These are phyloP conservation scores for Trichophyton simii DNA, from an alignment of 2,329 filamentous ascomycete genomes.

Conservation along the genomic window DNA sequence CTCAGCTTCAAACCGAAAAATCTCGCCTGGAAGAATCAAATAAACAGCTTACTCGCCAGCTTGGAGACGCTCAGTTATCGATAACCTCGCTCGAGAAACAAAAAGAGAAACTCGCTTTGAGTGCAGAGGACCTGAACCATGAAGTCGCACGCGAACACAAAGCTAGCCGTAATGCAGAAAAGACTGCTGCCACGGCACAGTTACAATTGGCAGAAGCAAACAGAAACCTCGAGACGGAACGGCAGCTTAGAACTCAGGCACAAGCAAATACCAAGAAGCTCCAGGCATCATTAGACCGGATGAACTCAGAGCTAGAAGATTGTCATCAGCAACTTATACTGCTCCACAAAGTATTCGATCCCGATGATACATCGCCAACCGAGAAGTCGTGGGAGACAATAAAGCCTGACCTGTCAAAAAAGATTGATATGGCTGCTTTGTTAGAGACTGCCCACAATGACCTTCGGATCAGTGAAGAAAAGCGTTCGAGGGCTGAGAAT, in stretches of 20 bases:
- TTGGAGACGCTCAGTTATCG: conserved; percentile 72
- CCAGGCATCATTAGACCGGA: conserved; percentile 64
- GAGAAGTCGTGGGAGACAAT: conserved; percentile 55
- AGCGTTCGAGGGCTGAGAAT: conserved; percentile 65
- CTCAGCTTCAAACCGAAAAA: conserved; percentile 71
- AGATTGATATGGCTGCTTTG: conserved; percentile 68
- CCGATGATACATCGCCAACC: conserved; percentile 55
- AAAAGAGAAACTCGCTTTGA: conserved; percentile 80
- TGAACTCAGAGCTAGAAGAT: conserved; percentile 68
- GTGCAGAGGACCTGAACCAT: conserved; percentile 81
- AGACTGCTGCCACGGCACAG: conserved; percentile 64
- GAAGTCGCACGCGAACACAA: conserved; percentile 85
- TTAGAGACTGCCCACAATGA: conserved; percentile 83
- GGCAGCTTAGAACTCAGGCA: conserved; percentile 70
- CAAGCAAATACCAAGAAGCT: conserved; percentile 74
- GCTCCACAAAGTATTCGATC: conserved; percentile 78
- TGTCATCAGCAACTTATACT: conserved; percentile 67
- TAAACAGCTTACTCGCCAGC: conserved; percentile 64
- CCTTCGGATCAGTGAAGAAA: conserved; percentile 69
- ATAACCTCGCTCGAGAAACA: conserved; percentile 83
- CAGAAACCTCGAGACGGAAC: conserved; percentile 77
- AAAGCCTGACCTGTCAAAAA: conserved; percentile 53
- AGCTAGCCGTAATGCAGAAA: conserved; percentile 78
- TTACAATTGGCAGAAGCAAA: conserved; percentile 81
- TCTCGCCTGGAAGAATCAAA: conserved; percentile 70